Conservation (phyloP, 805 yeast species). For the Wickerhamiella kurtzmanii region DNA sequence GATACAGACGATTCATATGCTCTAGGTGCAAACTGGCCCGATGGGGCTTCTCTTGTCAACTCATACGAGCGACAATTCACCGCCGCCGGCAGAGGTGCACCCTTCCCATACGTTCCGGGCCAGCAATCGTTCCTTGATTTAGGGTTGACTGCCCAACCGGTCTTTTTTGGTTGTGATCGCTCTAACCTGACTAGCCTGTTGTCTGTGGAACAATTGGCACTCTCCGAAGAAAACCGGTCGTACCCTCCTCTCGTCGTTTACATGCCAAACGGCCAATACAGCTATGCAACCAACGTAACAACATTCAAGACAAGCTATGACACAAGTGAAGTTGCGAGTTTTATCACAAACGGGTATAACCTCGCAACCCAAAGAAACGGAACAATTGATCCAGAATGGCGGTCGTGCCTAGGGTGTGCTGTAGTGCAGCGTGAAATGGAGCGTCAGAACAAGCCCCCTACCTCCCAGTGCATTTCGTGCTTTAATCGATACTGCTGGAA, state of each 20-base stretch:
- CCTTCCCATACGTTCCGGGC: conserved; percentile 66
- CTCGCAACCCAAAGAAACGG: conserved; percentile 45
- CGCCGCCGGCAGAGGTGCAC: conserved; percentile 38
- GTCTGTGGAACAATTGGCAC: conserved; percentile 26
- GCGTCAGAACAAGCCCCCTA: conserved; percentile 40
- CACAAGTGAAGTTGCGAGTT: conserved; percentile 38
- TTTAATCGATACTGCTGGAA: conserved; percentile 61
- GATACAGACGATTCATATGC: conserved; percentile 51
- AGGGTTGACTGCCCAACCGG: conserved; percentile 49
- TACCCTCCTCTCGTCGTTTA: conserved; percentile 57
- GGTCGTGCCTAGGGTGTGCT: conserved; percentile 65
- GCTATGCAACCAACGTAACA: conserved; percentile 47
- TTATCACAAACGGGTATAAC: conserved; percentile 61
- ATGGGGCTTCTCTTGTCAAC: conserved; percentile 44
- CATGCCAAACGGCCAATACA: conserved; percentile 51
- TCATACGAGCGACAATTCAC: conserved; percentile 48
- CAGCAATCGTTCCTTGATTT: conserved; percentile 36
- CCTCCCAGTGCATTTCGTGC: conserved; percentile 54
- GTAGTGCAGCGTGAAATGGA: conserved; percentile 61
- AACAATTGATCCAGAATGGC: conserved; percentile 50
- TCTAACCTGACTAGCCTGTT: conserved; percentile 41
- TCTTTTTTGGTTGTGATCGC: conserved; percentile 64
- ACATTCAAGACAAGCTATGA: conserved; percentile 51
- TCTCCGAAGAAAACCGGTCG: conserved; percentile 31
- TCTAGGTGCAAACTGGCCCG: conserved; percentile 50